Evolutionary conservation across 2,329 filamentous ascomycete genomes (phyloP).

Genomic region (Fusarium illudens): DNA sequence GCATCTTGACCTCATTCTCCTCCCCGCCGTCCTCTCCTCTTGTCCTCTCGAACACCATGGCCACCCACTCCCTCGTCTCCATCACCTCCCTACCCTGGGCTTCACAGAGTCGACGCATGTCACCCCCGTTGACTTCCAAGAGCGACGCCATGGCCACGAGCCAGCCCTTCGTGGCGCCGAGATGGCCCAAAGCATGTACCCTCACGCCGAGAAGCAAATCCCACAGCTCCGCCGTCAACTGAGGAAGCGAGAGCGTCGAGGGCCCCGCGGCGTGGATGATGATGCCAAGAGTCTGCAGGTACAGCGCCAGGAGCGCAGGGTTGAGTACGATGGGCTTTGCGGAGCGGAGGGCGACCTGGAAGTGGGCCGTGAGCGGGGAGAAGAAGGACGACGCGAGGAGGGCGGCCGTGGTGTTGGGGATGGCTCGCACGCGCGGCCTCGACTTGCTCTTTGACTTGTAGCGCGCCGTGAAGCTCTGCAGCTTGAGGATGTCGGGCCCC

Average conservation of each 20-base stretch:
- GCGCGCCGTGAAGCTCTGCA: constrained; percentile 82
- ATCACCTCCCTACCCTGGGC: constrained; percentile 79
- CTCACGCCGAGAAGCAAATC: constrained; percentile 78
- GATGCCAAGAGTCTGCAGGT: constrained; percentile 85
- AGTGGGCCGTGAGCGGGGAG: constrained; percentile 83
- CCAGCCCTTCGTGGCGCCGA: constrained; percentile 75
- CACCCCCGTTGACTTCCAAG: constrained; percentile 80
- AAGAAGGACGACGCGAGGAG: constrained; percentile 83
- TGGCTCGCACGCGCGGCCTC: constrained; percentile 60
- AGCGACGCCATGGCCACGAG: constrained; percentile 82
- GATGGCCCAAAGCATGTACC: constrained; percentile 66
- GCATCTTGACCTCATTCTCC: constrained; percentile 80
- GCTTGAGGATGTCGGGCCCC: constrained; percentile 85
- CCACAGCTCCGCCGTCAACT: constrained; percentile 87
- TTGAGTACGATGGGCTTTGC: constrained; percentile 71
- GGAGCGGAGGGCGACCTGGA: constrained; percentile 69
- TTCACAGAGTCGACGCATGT: constrained; percentile 76
- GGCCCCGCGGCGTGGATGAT: constrained; percentile 85
- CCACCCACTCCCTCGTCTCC: constrained; percentile 89
- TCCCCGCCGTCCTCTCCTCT: constrained; percentile 65
- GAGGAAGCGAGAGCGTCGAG: constrained; percentile 75
- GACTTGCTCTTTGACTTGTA: constrained; percentile 48
- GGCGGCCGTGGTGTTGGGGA: constrained; percentile 80
- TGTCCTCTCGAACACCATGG: constrained; percentile 73
- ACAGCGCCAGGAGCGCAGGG: constrained; percentile 78